These are phyloP conservation scores for Juncus effusus DNA, from an alignment of 176 grass and related monocot species.

Conservation along the genomic window DNA sequence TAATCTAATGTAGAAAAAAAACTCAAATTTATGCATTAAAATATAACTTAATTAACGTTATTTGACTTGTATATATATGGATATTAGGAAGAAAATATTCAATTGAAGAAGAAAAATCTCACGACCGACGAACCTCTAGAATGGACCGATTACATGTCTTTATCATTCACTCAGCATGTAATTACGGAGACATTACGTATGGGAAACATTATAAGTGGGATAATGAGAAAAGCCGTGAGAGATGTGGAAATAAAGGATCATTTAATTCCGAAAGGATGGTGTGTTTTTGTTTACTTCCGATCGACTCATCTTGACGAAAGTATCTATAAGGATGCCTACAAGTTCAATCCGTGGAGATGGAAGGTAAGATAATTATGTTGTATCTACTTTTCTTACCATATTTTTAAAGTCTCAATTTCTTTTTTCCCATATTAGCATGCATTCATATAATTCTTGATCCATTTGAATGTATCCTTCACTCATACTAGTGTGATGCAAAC, in stretches of 20 bases:
- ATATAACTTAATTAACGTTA: too few relatives aligned
- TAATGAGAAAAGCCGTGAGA: constrained; percentile 85
- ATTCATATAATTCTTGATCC: too few relatives aligned
- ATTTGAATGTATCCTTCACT: too few relatives aligned
- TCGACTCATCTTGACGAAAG: constrained; percentile 76
- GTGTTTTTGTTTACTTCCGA: constrained; percentile 83
- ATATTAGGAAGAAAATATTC: constrained; percentile 81
- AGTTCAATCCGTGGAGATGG: constrained; percentile 99
- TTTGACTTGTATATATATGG: too few relatives aligned
- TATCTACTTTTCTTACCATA: constrained; percentile 4
- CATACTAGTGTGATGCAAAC: too few relatives aligned
- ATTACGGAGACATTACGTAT: constrained; percentile 71
- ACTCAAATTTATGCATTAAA: too few relatives aligned
- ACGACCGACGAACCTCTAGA: constrained; percentile 47
- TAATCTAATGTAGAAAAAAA: too few relatives aligned
- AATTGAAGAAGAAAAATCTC: constrained; percentile 50
- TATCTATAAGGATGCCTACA: constrained; percentile 64
- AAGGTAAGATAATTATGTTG: constrained; percentile 47
- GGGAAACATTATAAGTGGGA: constrained; percentile 90
- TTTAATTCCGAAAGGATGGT: constrained; percentile 92
- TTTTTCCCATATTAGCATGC: too few relatives aligned
- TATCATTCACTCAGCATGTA: constrained; percentile 94
- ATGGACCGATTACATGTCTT: constrained; percentile 87
- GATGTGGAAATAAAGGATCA: constrained; percentile 88
- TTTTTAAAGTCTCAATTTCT: not conserved